Evolutionary conservation across 2,329 filamentous ascomycete genomes (phyloP), one percentile per base, ranked within the genome.

Genomic region (Aureobasidium namibiae): DNA sequence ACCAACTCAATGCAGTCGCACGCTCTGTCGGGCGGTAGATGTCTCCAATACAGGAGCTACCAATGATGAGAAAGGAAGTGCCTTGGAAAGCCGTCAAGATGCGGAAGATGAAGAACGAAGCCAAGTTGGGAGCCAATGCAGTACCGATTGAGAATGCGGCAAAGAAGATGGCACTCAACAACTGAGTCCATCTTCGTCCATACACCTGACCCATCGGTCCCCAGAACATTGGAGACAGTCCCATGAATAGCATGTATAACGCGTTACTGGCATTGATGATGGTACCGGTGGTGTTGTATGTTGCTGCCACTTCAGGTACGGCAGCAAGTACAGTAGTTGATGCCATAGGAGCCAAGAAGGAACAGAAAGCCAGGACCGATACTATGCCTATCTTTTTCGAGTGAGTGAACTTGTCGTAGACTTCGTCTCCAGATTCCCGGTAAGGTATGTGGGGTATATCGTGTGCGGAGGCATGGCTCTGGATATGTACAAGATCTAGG

Each of bases 221-320:
- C 81, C 86, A 92, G 57, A 91, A 80, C 10, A 85, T 80, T 1
- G 87, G 84, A 14, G 80, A 82, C 4, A 89, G 59, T 0, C 86
- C 88, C 87, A 91, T 92, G 65, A 86, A 84, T 4, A 86, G 71
- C 75, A 90, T 80, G 65, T 89, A 90, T n/a, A 87, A 72, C 0
- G 88, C 88, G 72, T 92, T 92, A 67, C 82, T 86, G 45, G 88
- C 72, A 67, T 89, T 89, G 69, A 92, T 84, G 60, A 90, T 80
- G 10, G 81, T 81, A 5, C 85, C 86, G 0, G 82, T 87, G 0
- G 86, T 89, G 39, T 76, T 63, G 68, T 82, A 90, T 8, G 82
- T 84, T 5, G 59, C 56, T 1, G 87, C 87, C 5, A 92, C 84
- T 70, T 92, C 88, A 1, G 88, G 88, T 1, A 87, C 82, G 2